Conservation (phyloP, 805 yeast species). For the Komagataella phaffii region DNA sequence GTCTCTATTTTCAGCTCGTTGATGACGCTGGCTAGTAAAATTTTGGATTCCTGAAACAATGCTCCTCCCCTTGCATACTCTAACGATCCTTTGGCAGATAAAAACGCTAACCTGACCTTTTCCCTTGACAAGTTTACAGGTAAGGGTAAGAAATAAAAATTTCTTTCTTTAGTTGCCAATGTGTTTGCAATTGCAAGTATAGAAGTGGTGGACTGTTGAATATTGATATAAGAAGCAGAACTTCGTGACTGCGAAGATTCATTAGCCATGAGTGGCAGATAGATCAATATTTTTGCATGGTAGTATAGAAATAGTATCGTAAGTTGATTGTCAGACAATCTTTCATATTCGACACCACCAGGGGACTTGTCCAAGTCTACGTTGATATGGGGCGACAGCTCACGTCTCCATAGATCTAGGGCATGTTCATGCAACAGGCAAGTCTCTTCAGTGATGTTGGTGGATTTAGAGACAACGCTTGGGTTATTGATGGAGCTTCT, state of each 20-base stretch:
- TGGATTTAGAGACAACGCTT: constrained; percentile 7
- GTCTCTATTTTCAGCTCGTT: constrained; percentile 38
- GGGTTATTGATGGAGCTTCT: constrained; percentile 27
- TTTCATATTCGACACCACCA: constrained; percentile 29
- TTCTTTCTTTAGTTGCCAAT: constrained; percentile 22
- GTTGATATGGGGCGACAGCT: constrained; percentile 44
- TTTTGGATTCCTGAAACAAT: constrained; percentile 55
- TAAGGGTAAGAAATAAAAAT: constrained; percentile 35
- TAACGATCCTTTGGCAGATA: constrained; percentile 63
- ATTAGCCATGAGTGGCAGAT: constrained; percentile 45
- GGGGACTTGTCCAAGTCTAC: constrained; percentile 43
- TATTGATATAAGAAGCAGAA: constrained; percentile 45
- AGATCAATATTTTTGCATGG: constrained; percentile 48
- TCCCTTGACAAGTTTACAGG: constrained; percentile 54
- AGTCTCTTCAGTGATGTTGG: constrained; percentile 16
- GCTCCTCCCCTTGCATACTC: constrained; percentile 82
- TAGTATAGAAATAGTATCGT: constrained; percentile 46
- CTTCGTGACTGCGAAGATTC: constrained; percentile 23
- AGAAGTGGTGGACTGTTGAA: constrained; percentile 58
- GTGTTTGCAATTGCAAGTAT: constrained; percentile 31
- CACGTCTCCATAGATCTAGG: constrained; percentile 68
- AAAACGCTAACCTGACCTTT: constrained; percentile 45
- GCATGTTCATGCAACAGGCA: constrained; percentile 39
- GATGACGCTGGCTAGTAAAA: constrained; percentile 35
- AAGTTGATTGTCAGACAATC: constrained; percentile 29